A percentile compares a stretch with the other conserved stretches of the same genome.
These are phyloP conservation scores for Malus sylvestris DNA, from an alignment of 306 rosid genomes.

Conservation along the genomic window DNA sequence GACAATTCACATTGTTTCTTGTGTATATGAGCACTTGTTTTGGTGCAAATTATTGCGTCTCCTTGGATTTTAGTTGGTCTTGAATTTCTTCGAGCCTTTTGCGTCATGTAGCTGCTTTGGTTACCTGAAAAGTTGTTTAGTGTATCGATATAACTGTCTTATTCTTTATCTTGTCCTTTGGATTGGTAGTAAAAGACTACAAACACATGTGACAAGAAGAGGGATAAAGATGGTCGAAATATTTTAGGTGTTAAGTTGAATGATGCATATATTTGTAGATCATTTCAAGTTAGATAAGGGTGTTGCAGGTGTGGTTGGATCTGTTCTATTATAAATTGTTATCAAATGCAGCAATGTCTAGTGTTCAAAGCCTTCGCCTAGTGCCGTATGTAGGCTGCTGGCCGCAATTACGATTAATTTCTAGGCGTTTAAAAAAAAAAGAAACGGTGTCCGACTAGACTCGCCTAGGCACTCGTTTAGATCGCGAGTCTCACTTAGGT, in stretches of 20 bases:
- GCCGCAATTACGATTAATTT: no score
- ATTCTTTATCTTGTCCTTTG: background rate
- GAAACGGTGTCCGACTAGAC: no score
- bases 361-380: no score
- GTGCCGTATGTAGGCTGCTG: no score
- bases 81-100: background rate
- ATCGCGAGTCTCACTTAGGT: no score
- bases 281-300: background rate
- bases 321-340: no score
- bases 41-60: slow-evolving; percentile 8
- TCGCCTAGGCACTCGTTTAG: no score
- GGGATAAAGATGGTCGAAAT: background rate
- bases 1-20: slow-evolving; percentile 30
- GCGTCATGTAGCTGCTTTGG: background rate
- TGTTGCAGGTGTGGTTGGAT: no score
- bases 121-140: background rate
- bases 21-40: slow-evolving; percentile 18
- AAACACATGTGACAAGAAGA: background rate
- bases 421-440: no score
- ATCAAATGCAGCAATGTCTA: background rate
- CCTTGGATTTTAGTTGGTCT: slow-evolving; percentile 15
- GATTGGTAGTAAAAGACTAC: background rate
- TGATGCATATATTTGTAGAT: background rate
- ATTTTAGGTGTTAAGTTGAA: background rate
- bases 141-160: background rate